A percentile compares a stretch with the other conserved stretches of the same genome.
phyloP scores from a whole-genome alignment of 768 basidiomycete genomes.

The Tremella mesenterica region DNA sequence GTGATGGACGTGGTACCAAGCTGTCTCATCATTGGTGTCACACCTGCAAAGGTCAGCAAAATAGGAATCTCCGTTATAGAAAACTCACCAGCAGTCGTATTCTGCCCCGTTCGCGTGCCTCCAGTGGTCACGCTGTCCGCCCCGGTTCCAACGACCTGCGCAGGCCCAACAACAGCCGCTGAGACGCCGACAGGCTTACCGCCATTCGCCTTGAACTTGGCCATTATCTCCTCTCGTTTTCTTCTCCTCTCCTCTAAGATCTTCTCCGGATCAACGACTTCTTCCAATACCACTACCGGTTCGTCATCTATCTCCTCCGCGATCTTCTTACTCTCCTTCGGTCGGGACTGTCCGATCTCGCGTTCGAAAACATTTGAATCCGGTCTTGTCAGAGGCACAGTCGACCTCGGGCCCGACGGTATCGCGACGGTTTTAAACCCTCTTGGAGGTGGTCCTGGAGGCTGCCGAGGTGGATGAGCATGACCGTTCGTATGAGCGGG shows the following conservation, averaged over 20 bases:
- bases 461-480: not conserved
- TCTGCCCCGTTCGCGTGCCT: constrained; percentile 19
- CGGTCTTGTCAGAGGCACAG: constrained; percentile 2
- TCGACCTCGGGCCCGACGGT: constrained; percentile 13
- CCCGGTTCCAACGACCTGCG: constrained; percentile 15
- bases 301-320: constrained; percentile 10
- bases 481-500: not conserved
- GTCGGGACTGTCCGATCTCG: not conserved
- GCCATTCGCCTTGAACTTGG: constrained; percentile 38
- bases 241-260: constrained; percentile 35
- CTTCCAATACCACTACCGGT: constrained; percentile 20
- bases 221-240: constrained; percentile 42
- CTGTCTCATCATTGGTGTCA: constrained; percentile 25
- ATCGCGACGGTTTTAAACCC: constrained; percentile 12
- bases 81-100: constrained; percentile 20
- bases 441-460: constrained; percentile 6
- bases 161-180: constrained; percentile 1
- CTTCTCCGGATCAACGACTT: constrained; percentile 32
- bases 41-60: constrained; percentile 14
- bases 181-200: no score
- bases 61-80: not conserved
- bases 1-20: constrained; percentile 28
- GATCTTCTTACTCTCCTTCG: constrained; percentile 6
- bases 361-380: no score
- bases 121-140: constrained; percentile 28